Evolutionary conservation across 208 protist species (phyloP).

Genomic region (Lotmaria passim): DNA sequence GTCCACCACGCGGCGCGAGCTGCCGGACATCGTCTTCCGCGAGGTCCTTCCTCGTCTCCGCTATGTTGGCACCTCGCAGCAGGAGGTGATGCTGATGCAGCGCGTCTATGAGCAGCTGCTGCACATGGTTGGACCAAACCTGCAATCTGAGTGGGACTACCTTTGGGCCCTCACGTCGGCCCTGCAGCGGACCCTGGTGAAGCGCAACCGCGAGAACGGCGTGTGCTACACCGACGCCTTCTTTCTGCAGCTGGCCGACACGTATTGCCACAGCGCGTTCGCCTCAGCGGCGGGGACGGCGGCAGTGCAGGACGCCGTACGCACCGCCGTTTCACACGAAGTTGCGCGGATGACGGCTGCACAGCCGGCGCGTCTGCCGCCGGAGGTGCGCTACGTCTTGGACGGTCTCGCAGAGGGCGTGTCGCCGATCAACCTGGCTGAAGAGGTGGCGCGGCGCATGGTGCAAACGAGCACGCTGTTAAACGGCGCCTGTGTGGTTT

Average conservation of each 20-base stretch:
- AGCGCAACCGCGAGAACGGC: slow-evolving; percentile 37
- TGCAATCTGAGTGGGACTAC: slow-evolving; percentile 63
- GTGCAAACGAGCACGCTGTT: slow-evolving; percentile 52
- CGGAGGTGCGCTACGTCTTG: slow-evolving; percentile 53
- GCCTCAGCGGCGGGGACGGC: slow-evolving; percentile 23
- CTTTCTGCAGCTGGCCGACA: slow-evolving; percentile 61
- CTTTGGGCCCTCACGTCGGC: slow-evolving; percentile 59
- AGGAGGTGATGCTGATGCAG: slow-evolving; percentile 73
- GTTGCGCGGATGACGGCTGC: slow-evolving; percentile 20
- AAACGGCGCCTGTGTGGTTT: slow-evolving; percentile 66
- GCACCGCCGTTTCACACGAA: slow-evolving; percentile 52
- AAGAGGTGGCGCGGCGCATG: slow-evolving; percentile 68
- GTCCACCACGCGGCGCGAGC: slow-evolving; percentile 17
- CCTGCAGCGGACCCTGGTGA: slow-evolving; percentile 57
- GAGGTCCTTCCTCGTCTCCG: slow-evolving; percentile 54
- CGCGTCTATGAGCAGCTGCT: slow-evolving; percentile 62
- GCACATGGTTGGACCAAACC: slow-evolving; percentile 34
- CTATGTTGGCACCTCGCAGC: slow-evolving; percentile 48
- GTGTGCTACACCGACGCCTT: slow-evolving; percentile 78
- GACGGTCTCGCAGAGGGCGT: slow-evolving; percentile 54
- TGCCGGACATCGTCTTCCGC: slow-evolving; percentile 50
- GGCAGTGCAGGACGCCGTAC: slow-evolving; percentile 36
- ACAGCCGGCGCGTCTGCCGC: slow-evolving; percentile 5
- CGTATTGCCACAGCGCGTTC: slow-evolving; percentile 38
- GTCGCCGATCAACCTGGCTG: slow-evolving; percentile 53